Percentiles rank a stretch among this genome's conserved stretches.
Conservation (phyloP, 768 basidiomycete species). For the Pleurotus platypus region DNA sequence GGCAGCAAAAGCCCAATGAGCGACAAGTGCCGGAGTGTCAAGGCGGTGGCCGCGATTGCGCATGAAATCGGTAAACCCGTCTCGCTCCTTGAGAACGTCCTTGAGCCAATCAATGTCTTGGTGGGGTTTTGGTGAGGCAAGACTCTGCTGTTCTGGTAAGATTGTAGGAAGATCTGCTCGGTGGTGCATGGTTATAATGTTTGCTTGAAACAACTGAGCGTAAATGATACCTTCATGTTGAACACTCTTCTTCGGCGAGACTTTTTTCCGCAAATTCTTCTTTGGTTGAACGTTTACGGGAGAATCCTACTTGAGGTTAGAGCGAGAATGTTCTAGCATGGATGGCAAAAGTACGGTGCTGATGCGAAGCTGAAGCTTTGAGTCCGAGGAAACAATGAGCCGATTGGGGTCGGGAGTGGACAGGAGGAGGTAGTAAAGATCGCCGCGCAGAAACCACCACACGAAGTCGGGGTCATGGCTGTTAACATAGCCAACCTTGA, state of each 20-base stretch:
- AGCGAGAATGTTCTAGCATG: not conserved
- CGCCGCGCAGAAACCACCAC: not conserved
- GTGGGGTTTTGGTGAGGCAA: not conserved
- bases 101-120: not conserved
- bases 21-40: not conserved
- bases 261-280: not conserved
- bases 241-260: not conserved
- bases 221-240: too few relatives aligned
- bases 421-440: not conserved
- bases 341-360: not conserved
- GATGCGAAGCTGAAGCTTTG: not conserved
- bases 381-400: not conserved
- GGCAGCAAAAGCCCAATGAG: not conserved
- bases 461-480: not conserved
- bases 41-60: not conserved
- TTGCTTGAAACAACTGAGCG: too few relatives aligned
- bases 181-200: too few relatives aligned
- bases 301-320: not conserved
- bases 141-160: not conserved
- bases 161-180: not conserved
- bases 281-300: not conserved
- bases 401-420: not conserved
- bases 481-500: not conserved
- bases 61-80: not conserved
- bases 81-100: not conserved